Base-by-base conservation (phyloP, 176 grass and related monocot genomes). In the Ensete glaucum region DNA sequence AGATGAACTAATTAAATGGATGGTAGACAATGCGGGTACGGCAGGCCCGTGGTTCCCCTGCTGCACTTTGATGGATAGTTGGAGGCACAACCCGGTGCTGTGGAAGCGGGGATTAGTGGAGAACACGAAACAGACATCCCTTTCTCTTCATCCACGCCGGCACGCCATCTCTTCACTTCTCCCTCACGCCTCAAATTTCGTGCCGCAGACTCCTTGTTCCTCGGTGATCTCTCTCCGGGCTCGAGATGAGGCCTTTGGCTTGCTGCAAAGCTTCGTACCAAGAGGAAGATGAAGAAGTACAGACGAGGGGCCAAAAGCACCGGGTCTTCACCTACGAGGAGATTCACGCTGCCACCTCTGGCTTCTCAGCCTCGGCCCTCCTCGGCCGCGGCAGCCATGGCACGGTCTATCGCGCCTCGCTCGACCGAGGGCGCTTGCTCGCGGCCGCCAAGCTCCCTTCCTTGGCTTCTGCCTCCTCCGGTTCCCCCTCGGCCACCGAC, bases 331-430 rank as follows among this genome's bases (percentile, higher is more conserved):
- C 20, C 12, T 24, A 65, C 19, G 75, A 77, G 43, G 75, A 77
- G 58, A 60, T 77, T 13, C 34, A 63, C 3, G 49, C 49, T 60
- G 75, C 75, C 75, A 77, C 75, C 62, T 63, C 75, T 49, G 75
- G 75, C 34, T 77, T 77, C 75, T 77, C 75, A 20, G 29, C 75
- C 20, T 77, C 75, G 9, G 21, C 60, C 43, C 60, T 77, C 43
- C 75, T 77, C 59, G 75, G 75, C 19, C 75, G 75, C 48, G 75
- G 75, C 75, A 77, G 75, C 60, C 75, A 77, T 21, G 75, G 75
- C n/a, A 66, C 75, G 5, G 75, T 77, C 49, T 77, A 51, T 19
- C 75, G 64, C 43, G 75, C 75, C 48, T 65, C 60, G 9, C 75
- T 77, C 43, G 75, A 77, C 59, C 21, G 1, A 3, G 75, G 75